These are phyloP conservation scores for Maudiozyma serrabonitensis DNA, from an alignment of 805 yeast species.

Conservation along the genomic window DNA sequence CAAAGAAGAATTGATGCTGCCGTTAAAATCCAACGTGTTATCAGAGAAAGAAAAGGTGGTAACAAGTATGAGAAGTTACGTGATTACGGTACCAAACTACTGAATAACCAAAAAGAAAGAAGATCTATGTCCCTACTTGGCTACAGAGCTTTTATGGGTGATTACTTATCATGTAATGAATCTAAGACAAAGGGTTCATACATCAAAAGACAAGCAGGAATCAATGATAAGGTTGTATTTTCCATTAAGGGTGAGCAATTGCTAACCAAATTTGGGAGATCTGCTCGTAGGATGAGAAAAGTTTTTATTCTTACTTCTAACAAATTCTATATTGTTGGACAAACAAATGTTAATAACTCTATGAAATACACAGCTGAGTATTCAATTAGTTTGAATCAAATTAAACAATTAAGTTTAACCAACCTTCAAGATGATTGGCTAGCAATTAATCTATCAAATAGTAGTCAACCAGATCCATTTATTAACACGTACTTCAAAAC, in stretches of 20 bases:
- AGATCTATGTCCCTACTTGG: slow-evolving; percentile 82
- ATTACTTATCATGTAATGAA: slow-evolving; percentile 78
- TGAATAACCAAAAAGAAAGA: slow-evolving; percentile 76
- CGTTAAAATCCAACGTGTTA: slow-evolving; percentile 64
- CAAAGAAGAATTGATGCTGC: slow-evolving; percentile 83
- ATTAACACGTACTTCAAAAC: slow-evolving; percentile 81
- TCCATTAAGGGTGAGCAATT: slow-evolving; percentile 76
- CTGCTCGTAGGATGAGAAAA: slow-evolving; percentile 69
- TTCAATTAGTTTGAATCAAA: slow-evolving; percentile 47
- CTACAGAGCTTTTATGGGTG: slow-evolving; percentile 87
- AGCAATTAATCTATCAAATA: slow-evolving; percentile 37
- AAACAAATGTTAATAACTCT: slow-evolving; percentile 55
- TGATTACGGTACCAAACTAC: slow-evolving; percentile 66
- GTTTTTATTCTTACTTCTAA: slow-evolving; percentile 59
- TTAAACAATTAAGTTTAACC: slow-evolving; percentile 59
- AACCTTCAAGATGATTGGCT: slow-evolving; percentile 88
- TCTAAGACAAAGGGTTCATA: slow-evolving; percentile 68
- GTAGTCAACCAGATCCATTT: slow-evolving; percentile 62
- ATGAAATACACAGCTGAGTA: slow-evolving; percentile 53
- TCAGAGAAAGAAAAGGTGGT: slow-evolving; percentile 74
- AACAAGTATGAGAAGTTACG: slow-evolving; percentile 76
- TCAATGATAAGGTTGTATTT: slow-evolving; percentile 61
- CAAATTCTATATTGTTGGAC: slow-evolving; percentile 61
- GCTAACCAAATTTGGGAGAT: slow-evolving; percentile 83
- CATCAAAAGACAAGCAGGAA: slow-evolving; percentile 57